phyloP scores from a whole-genome alignment of 2,329 filamentous ascomycete species.

The Penicillium griseofulvum region DNA sequence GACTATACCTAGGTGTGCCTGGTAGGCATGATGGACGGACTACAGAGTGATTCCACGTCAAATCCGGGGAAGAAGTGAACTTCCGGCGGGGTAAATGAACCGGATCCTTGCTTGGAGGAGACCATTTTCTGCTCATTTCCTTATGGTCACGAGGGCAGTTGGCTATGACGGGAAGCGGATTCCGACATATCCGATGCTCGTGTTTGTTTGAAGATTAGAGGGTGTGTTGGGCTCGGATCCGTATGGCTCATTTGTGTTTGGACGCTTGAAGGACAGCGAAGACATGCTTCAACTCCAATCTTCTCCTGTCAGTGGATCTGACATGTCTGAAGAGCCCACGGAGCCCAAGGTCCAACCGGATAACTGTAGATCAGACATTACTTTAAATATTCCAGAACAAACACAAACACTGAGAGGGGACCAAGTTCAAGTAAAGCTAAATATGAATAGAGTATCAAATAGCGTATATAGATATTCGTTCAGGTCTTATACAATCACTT shows the following conservation, averaged over 20 bases:
- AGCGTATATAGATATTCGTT: not conserved
- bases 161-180: slow-evolving; percentile 11
- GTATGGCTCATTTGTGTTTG: not conserved
- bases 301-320: not conserved
- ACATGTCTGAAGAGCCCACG: not conserved
- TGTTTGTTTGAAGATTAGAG: not conserved
- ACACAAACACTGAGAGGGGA: not conserved
- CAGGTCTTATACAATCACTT: not conserved
- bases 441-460: not conserved
- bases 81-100: not conserved
- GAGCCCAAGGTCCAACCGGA: not conserved
- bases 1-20: not conserved
- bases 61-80: slow-evolving; percentile 1
- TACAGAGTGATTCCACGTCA: not conserved
- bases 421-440: not conserved
- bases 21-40: not conserved
- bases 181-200: slow-evolving; percentile 7
- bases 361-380: not conserved
- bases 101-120: not conserved
- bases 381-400: not conserved
- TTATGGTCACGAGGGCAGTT: not conserved
- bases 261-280: not conserved
- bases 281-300: not conserved
- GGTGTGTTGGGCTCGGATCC: not conserved
- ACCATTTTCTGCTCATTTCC: not conserved